A percentile compares a stretch with the other conserved stretches of the same genome.
Conservation (phyloP, 495 filamentous ascomycete species). For the Elasticomyces elasticus region DNA sequence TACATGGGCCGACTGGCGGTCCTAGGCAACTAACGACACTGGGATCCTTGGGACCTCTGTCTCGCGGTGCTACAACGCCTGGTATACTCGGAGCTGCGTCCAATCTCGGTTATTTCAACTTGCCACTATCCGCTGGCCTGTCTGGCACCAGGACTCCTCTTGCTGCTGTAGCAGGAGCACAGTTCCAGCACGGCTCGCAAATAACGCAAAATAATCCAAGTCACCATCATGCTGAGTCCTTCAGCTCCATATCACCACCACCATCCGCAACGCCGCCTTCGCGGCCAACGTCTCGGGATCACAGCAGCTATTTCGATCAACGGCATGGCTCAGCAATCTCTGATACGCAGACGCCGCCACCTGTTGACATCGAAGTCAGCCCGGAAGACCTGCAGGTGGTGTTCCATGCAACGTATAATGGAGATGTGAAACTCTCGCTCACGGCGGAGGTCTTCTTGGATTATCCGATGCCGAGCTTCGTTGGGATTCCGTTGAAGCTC, state of each 20-base stretch:
- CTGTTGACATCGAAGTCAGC: constrained; percentile 24
- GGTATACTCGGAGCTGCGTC: constrained; percentile 79
- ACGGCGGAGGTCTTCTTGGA: constrained; percentile 93
- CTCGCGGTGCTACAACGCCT: constrained; percentile 52
- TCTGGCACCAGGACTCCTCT: constrained; percentile 82
- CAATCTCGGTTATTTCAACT: constrained; percentile 84
- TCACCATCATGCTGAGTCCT: constrained; percentile 23
- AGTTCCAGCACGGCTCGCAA: constrained; percentile 37
- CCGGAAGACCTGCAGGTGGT: constrained; percentile 72
- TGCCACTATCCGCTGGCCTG: constrained; percentile 65
- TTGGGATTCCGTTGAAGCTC: constrained; percentile 79
- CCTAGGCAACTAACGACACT: not conserved
- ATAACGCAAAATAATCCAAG: constrained; percentile 5
- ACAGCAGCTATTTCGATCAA: constrained; percentile 17
- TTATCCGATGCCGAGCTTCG: constrained; percentile 95
- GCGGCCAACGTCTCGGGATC: constrained; percentile 30
- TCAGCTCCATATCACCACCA: constrained; percentile 30
- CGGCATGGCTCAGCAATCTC: constrained; percentile 23
- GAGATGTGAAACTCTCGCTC: constrained; percentile 72
- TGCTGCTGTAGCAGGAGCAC: constrained; percentile 68
- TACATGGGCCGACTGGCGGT: not conserved
- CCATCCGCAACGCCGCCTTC: constrained; percentile 26
- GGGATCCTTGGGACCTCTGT: not conserved
- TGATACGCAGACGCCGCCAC: constrained; percentile 11
- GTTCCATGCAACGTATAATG: constrained; percentile 76